These are phyloP conservation scores for Vanrija sp. DNA, from an alignment of 1,284 basidiomycete genomes.

Conservation along the genomic window DNA sequence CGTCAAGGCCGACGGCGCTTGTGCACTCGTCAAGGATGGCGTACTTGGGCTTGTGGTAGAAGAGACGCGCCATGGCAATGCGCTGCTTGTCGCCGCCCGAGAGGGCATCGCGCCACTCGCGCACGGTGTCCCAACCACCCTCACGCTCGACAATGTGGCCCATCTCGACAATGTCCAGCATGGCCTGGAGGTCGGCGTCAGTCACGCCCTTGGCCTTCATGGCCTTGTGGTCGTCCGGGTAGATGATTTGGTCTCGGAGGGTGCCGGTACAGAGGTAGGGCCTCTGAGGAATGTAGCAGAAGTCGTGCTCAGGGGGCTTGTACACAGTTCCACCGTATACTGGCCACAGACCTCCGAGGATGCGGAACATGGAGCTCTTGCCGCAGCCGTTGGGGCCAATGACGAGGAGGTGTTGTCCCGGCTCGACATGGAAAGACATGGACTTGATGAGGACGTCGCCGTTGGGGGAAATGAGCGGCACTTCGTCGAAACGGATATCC, in stretches of 20 bases:
- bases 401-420: conserved; percentile 86
- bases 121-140: conserved; percentile 84
- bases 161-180: conserved; percentile 81
- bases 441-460: conserved; percentile 83
- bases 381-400: conserved; percentile 88
- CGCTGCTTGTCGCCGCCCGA: conserved; percentile 66
- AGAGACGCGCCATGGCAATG: conserved; percentile 93
- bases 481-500: conserved; percentile 79
- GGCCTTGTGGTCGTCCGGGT: conserved; percentile 73
- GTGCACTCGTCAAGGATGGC: conserved; percentile 97
- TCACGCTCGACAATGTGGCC: conserved; percentile 86
- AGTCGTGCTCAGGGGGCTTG: conserved; percentile 83
- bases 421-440: conserved; percentile 84
- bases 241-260: conserved; percentile 80
- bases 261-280: conserved; percentile 93
- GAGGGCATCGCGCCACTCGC: conserved; percentile 90
- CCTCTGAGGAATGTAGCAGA: conserved; percentile 92
- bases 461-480: conserved; percentile 94
- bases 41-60: conserved; percentile 95
- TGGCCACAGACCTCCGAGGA: conserved; percentile 94
- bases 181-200: conserved; percentile 70
- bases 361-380: conserved; percentile 87
- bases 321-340: conserved; percentile 92
- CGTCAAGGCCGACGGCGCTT: conserved; percentile 84
- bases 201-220: conserved; percentile 59